These are phyloP conservation scores for Arthrobotrys sphaeroides DNA, from an alignment of 2,329 filamentous ascomycete species.

Conservation along the genomic window DNA sequence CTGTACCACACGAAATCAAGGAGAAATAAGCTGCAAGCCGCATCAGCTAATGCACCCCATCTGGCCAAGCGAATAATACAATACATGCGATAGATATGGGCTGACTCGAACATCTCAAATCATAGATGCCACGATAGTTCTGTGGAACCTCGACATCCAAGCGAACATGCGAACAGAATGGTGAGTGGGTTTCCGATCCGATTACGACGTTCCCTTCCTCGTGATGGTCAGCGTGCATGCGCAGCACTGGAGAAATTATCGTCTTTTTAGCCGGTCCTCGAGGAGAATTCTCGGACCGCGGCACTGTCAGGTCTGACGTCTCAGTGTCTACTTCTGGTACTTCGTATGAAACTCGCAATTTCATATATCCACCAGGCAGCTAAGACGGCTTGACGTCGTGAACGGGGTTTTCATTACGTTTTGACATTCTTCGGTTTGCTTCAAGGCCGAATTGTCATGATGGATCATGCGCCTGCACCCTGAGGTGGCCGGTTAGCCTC, in stretches of 20 bases:
- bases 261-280: slow-evolving; percentile 40
- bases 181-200: slow-evolving; percentile 27
- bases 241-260: slow-evolving; percentile 20
- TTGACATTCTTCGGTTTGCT: slow-evolving; percentile 35
- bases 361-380: slow-evolving; percentile 21
- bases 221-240: slow-evolving; percentile 30
- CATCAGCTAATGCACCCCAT: slow-evolving; percentile 35
- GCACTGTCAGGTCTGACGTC: slow-evolving; percentile 13
- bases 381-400: slow-evolving; percentile 16
- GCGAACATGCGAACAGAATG: slow-evolving; percentile 86
- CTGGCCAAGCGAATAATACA: slow-evolving; percentile 30
- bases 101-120: slow-evolving; percentile 56
- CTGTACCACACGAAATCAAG: slow-evolving; percentile 30
- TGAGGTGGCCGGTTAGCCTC: slow-evolving; percentile 22
- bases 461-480: slow-evolving; percentile 41
- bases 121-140: slow-evolving; percentile 72
- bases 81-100: not conserved
- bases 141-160: slow-evolving; percentile 71
- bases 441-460: not conserved
- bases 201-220: slow-evolving; percentile 22
- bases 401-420: slow-evolving; percentile 37
- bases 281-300: slow-evolving; percentile 46
- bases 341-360: slow-evolving; percentile 30
- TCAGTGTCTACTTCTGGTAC: not conserved
- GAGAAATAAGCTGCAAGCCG: slow-evolving; percentile 13